A percentile compares a stretch with the other conserved stretches of the same genome.
Conservation (phyloP, 1,284 basidiomycete species). For the Puccinia horiana region DNA sequence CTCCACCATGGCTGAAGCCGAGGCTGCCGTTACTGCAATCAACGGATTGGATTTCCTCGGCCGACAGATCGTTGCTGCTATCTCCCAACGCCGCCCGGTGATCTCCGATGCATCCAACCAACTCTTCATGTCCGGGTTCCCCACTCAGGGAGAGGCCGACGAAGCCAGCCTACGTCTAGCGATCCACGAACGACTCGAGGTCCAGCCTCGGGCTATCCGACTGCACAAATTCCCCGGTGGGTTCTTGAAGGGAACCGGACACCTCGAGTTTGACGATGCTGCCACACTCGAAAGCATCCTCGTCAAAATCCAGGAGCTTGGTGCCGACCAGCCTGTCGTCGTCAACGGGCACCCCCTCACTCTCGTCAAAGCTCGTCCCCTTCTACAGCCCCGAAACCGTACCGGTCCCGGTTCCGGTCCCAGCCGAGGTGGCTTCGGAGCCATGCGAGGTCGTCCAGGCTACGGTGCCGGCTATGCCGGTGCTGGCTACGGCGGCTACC, state of each 20-base stretch:
- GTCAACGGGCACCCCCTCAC: slow-evolving; percentile 39
- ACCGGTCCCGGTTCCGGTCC: slow-evolving; percentile 1
- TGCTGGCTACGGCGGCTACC: slow-evolving; percentile 30
- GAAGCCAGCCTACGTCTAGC: slow-evolving; percentile 17
- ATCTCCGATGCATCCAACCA: slow-evolving; percentile 35
- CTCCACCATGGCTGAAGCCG: slow-evolving; percentile 30
- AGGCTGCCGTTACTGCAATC: slow-evolving; percentile 28
- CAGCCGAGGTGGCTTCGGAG: not conserved
- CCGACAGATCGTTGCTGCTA: slow-evolving; percentile 12
- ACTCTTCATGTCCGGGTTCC: slow-evolving; percentile 48
- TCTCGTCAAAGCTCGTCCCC: slow-evolving; percentile 42
- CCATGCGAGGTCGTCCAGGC: not conserved
- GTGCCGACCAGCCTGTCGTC: slow-evolving; percentile 19
- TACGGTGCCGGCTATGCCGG: slow-evolving; percentile 26
- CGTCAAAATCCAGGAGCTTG: slow-evolving; percentile 23
- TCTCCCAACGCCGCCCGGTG: slow-evolving; percentile 24
- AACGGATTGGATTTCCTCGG: slow-evolving; percentile 42
- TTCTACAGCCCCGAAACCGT: slow-evolving; percentile 23
- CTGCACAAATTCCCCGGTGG: slow-evolving; percentile 47
- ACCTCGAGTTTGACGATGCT: slow-evolving; percentile 36
- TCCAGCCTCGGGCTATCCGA: slow-evolving; percentile 32
- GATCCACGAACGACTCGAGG: slow-evolving; percentile 2
- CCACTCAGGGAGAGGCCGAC: slow-evolving; percentile 38
- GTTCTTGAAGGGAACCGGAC: slow-evolving; percentile 46
- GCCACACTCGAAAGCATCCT: slow-evolving; percentile 4